phyloP scores from a whole-genome alignment of 306 rosid species.

The Heteromeles arbutifolia region DNA sequence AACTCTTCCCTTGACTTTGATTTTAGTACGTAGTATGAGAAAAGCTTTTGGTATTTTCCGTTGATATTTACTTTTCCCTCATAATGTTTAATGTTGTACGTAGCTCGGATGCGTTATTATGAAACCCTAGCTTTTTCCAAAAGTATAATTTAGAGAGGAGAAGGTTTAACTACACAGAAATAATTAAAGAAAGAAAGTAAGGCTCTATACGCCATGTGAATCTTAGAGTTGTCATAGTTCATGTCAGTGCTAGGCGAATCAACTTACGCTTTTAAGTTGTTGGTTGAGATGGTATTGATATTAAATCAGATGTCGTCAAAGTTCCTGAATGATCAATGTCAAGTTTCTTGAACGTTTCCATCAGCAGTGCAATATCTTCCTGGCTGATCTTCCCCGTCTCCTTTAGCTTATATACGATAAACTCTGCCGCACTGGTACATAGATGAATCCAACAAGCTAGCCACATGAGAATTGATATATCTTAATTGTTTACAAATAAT shows the following conservation, averaged over 20 bases:
- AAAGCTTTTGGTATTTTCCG: too few species aligned
- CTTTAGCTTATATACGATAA: slow-evolving; percentile 67
- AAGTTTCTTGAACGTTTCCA: slow-evolving; percentile 53
- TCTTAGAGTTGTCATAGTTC: too few species aligned
- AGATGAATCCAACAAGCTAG: background rate
- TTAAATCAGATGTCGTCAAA: slow-evolving; percentile 64
- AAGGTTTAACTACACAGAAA: too few species aligned
- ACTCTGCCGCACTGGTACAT: slow-evolving; percentile 55
- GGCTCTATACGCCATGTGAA: too few species aligned
- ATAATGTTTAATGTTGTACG: too few species aligned
- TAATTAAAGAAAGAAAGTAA: too few species aligned
- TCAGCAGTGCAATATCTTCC: slow-evolving; percentile 49
- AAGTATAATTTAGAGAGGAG: too few species aligned
- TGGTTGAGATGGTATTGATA: background rate
- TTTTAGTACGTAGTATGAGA: too few species aligned
- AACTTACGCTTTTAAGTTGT: background rate
- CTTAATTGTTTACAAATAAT: background rate
- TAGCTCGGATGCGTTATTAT: too few species aligned
- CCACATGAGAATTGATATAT: background rate
- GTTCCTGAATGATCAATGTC: slow-evolving; percentile 67
- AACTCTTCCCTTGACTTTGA: too few species aligned
- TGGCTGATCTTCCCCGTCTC: slow-evolving; percentile 74
- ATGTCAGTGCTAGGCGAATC: background rate
- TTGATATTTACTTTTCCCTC: too few species aligned
- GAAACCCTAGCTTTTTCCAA: too few species aligned